Evolutionary conservation across 371 early-diverging fungal species (phyloP).

Genomic region (Mortierella sp.): DNA sequence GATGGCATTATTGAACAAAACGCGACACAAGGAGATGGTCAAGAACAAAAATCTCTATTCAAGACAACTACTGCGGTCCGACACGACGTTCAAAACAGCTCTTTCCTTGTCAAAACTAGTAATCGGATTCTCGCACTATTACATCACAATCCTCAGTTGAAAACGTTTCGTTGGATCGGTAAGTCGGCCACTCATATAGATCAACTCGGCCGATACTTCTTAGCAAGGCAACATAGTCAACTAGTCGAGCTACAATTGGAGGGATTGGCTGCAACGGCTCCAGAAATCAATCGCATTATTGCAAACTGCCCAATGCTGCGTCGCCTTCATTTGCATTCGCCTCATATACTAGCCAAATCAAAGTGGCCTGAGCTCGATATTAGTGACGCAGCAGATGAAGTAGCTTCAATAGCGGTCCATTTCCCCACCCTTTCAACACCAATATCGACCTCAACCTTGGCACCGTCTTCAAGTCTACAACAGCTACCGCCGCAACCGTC

Average conservation of each 20-base stretch:
- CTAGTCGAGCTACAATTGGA: slow-evolving; percentile 30
- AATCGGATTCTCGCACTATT: slow-evolving; percentile 30
- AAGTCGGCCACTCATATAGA: slow-evolving; percentile 23
- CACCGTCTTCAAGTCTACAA: neutral
- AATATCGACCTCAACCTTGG: neutral
- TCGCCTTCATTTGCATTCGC: slow-evolving; percentile 13
- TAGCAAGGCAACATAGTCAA: slow-evolving; percentile 13
- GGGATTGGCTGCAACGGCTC: slow-evolving; percentile 3
- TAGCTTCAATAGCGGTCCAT: neutral
- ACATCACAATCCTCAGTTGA: slow-evolving; percentile 21
- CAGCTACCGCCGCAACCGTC: neutral
- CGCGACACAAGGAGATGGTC: neutral
- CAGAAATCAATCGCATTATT: slow-evolving; percentile 27
- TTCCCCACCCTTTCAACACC: neutral
- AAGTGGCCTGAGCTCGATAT: slow-evolving; percentile 19
- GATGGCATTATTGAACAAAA: neutral
- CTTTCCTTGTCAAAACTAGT: slow-evolving; percentile 31
- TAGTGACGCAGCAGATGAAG: neutral
- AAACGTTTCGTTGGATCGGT: slow-evolving; percentile 35
- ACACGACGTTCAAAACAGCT: slow-evolving; percentile 2
- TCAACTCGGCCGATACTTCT: slow-evolving; percentile 20
- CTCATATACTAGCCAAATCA: neutral
- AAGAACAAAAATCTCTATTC: neutral
- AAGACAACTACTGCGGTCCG: slow-evolving; percentile 22
- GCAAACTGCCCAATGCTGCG: slow-evolving; percentile 17